Base-by-base conservation (phyloP, 73 alveolate genomes). In the Paramecium tetraurelia region DNA sequence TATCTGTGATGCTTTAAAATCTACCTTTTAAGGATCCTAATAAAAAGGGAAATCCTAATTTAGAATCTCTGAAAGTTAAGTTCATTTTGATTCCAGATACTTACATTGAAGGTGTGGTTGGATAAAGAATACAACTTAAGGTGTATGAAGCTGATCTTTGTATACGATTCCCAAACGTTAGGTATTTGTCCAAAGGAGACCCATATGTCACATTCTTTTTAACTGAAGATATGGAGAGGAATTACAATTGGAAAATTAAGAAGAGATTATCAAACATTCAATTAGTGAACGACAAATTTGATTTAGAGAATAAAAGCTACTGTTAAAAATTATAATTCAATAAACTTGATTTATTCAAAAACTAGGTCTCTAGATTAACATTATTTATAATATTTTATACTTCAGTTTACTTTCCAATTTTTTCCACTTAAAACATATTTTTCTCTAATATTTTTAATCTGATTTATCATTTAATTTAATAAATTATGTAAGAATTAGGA, bases 11-110 rank as follows among this genome's bases (percentile, higher is more conserved):
- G 59, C 16, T 40, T 16, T 58, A 85, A 31, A 86, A 85, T 57
- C 24, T 53, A 31, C 71, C 76, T 0, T 40, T 85, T 8, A 31
- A 85, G 58, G 93, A 85, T 85, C 48, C 76, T 8, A 53, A 22
- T 22, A 85, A 85, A 29, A 85, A 85, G 35, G 93, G 76, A 53
- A 71, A 71, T 21, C 71, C 93, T 12, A 85, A 85, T 53, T 58
- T 57, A 12, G 93, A 86, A 16, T 57, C 85, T 10, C 80, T 85
- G 11, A 68, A 71, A 18, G 71, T 71, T 3, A 22, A 57, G 31
- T 85, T 85, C 10, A 33, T 40, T 31, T 85, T 86, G 93, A 33
- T 57, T 6, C 93, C 93, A 29, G 71, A 68, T 50, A 44, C 71
- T 16, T 43, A 85, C 33, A 57, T 50, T 58, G 93, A 85, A 58